These are phyloP conservation scores for Lepidium campestre DNA, from an alignment of 441 rosid species.

Conservation along the genomic window DNA sequence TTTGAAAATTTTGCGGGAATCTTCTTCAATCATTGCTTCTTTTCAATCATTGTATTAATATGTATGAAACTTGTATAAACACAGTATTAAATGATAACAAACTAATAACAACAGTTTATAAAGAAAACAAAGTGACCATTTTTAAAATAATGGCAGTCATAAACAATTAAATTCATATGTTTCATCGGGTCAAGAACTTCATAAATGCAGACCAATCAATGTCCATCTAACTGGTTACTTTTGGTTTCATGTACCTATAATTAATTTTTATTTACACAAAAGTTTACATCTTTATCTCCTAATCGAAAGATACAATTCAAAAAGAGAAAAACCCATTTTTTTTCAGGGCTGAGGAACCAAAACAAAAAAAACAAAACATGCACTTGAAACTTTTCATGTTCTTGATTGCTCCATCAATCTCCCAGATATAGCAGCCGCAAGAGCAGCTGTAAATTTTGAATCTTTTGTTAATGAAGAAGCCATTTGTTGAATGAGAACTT, in stretches of 20 bases:
- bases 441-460: conserved; percentile 71
- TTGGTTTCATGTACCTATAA: background rate
- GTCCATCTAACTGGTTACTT: background rate
- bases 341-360: background rate
- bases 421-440: conserved; percentile 83
- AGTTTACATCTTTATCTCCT: conserved; percentile 11
- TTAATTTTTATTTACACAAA: conserved; percentile 14
- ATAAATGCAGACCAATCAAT: background rate
- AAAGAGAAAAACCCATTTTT: background rate
- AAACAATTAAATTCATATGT: background rate
- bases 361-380: background rate
- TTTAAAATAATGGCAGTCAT: background rate
- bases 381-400: conserved; percentile 6
- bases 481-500: conserved; percentile 67
- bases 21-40: conserved; percentile 19
- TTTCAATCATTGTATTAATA: background rate
- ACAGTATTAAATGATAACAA: background rate
- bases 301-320: background rate
- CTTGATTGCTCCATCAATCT: conserved; percentile 41
- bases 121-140: background rate
- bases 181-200: background rate
- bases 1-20: conserved; percentile 16
- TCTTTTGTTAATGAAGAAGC: conserved; percentile 77
- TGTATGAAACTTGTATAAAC: background rate
- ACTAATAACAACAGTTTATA: background rate